Percentiles rank a stretch among this genome's conserved stretches.
phyloP scores from a whole-genome alignment of 2,329 filamentous ascomycete species.

The Myriosclerotinia duriaeana region DNA sequence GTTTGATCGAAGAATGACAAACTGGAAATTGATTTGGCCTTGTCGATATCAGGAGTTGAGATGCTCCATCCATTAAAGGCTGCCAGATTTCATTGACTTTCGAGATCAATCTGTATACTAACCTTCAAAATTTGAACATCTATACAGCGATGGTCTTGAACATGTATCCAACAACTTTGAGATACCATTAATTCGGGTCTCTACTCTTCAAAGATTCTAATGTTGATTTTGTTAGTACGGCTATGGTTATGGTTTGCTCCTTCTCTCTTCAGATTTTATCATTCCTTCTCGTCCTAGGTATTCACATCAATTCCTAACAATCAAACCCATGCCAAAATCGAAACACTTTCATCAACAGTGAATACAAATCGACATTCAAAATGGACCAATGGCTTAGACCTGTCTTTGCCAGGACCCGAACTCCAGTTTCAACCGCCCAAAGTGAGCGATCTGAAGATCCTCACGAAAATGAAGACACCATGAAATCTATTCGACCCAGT shows the following conservation, averaged over 20 bases:
- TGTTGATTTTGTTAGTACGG: background rate
- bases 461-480: constrained; percentile 29
- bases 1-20: background rate
- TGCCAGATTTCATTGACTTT: background rate
- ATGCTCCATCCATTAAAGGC: background rate
- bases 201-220: background rate
- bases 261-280: background rate
- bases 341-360: background rate
- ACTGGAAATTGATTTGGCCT: background rate
- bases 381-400: constrained; percentile 39
- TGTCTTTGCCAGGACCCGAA: constrained; percentile 33
- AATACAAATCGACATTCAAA: background rate
- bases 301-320: background rate
- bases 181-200: background rate
- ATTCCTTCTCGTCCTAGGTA: background rate
- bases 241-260: background rate
- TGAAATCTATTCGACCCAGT: constrained; percentile 29
- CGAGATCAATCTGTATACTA: background rate
- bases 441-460: constrained; percentile 27
- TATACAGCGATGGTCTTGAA: background rate
- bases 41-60: background rate
- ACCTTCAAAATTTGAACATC: background rate
- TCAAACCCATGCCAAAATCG: background rate
- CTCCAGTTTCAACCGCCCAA: constrained; percentile 25
- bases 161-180: too few relatives aligned